A percentile compares a stretch with the other conserved stretches of the same genome.
These are phyloP conservation scores for Fusarium paranaense DNA, from an alignment of 2,329 filamentous ascomycete species.

Conservation along the genomic window DNA sequence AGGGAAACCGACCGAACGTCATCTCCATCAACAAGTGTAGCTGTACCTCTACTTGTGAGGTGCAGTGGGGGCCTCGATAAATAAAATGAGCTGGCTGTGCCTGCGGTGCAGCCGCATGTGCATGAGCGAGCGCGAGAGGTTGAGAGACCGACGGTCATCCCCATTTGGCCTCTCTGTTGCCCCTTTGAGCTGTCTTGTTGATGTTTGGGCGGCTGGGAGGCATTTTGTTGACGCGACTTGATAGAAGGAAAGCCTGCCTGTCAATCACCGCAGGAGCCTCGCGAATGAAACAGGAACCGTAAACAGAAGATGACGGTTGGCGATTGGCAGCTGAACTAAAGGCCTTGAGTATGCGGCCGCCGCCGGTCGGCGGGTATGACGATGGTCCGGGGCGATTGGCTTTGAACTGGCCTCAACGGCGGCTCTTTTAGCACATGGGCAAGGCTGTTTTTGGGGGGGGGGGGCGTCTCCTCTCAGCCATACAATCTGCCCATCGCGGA, in stretches of 20 bases:
- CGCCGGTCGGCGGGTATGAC: constrained; percentile 27
- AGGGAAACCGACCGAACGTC: constrained; percentile 23
- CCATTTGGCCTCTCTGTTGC: constrained; percentile 18
- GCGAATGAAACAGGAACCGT: not conserved
- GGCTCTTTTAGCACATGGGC: constrained; percentile 14
- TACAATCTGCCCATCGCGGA: not conserved
- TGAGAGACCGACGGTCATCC: constrained; percentile 13
- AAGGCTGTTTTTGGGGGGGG: not conserved
- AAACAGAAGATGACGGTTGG: constrained; percentile 6
- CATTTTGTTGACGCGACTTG: not conserved
- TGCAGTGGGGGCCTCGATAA: constrained; percentile 13
- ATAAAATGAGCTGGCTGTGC: constrained; percentile 41
- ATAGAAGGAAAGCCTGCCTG: not conserved
- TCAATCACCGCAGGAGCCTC: not conserved
- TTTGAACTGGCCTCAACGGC: constrained; percentile 28
- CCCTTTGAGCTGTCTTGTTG: constrained; percentile 8
- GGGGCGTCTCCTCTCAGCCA: not conserved
- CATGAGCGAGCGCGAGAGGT: constrained; percentile 13
- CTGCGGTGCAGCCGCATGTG: constrained; percentile 23
- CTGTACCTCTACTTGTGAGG: constrained; percentile 19
- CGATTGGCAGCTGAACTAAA: not conserved
- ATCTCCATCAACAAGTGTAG: constrained; percentile 11
- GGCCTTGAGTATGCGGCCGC: not conserved
- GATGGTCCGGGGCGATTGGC: constrained; percentile 22
- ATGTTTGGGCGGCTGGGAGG: not conserved